Percentiles rank a stretch among this genome's conserved stretches.
Conservation (phyloP, 805 yeast genomes). For the Cyberlindnera euphorbiae region DNA sequence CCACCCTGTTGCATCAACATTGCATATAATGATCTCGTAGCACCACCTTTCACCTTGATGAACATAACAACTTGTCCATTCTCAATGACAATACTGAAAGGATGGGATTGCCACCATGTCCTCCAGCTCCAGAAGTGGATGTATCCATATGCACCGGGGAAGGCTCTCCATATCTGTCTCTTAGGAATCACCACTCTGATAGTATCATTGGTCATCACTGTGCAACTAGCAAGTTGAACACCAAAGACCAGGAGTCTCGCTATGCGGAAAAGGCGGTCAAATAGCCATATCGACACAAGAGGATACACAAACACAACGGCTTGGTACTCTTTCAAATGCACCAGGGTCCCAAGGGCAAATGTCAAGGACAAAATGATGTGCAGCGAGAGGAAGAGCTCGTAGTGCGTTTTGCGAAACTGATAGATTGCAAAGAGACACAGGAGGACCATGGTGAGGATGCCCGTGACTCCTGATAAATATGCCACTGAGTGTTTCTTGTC, state of each 20-base stretch:
- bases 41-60: background rate
- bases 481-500: slow-evolving; percentile 3
- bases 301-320: slow-evolving; percentile 49
- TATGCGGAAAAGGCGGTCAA: slow-evolving; percentile 44
- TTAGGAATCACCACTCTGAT: slow-evolving; percentile 43
- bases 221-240: slow-evolving; percentile 17
- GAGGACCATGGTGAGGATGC: slow-evolving; percentile 37
- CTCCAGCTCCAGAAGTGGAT: slow-evolving; percentile 48
- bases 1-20: background rate
- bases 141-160: slow-evolving; percentile 53
- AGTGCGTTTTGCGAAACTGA: slow-evolving; percentile 48
- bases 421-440: slow-evolving; percentile 38
- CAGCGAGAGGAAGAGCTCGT: slow-evolving; percentile 52
- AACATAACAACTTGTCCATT: background rate
- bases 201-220: slow-evolving; percentile 33
- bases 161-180: slow-evolving; percentile 35
- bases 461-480: slow-evolving; percentile 25
- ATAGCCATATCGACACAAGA: slow-evolving; percentile 11
- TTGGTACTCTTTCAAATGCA: slow-evolving; percentile 48
- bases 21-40: background rate
- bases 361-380: slow-evolving; percentile 53
- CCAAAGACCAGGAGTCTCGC: slow-evolving; percentile 27
- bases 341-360: slow-evolving; percentile 51
- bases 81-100: slow-evolving; percentile 46
- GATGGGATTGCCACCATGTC: slow-evolving; percentile 67